Base-by-base conservation (phyloP, 208 protist genomes). In the Novymonas esmeraldas region DNA sequence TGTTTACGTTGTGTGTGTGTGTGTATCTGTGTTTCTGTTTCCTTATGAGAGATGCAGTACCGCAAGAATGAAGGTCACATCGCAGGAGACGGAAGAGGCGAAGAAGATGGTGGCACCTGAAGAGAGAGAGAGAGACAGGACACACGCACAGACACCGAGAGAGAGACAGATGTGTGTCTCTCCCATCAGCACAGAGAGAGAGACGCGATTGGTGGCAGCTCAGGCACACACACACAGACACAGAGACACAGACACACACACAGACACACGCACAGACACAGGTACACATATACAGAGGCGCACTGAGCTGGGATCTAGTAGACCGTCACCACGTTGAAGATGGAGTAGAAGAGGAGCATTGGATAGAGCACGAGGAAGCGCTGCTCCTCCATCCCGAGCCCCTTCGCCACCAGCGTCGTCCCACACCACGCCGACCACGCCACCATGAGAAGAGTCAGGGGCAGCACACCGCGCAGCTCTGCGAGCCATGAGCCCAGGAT, bases 341-440 rank as follows among this genome's bases (percentile, higher is more conserved):
- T 77, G 18, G 86, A 76, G 77, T 95, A 95, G 62, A 95, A 95
- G 28, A 95, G 76, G 20, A 89, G 58, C 28, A 86, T 75, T 7
- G 90, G 90, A 44, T 95, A 95, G 49, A 95, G 38, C 13, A 95
- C 80, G 1, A 95, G 71, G 57, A 84, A 95, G 36, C 81, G 66
- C 68, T 91, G 85, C 62, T 66, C 65, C 46, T 84, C 64, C 81
- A 95, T 89, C 3, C 45, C 50, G 3, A 92, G 70, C 16, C 81
- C 85, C 38, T 81, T 80, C 29, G 80, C 83, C 20, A 95, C 54
- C 50, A 95, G 71, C 49, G 63, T 34, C 13, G 90, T 90, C 18
- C 87, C 90, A 56, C 86, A 95, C 84, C 85, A 93, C 24, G 87
- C 78, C 16, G 87, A 93, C 87, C 90, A 95, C 28, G 74, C 28